Evolutionary conservation across 2,329 filamentous ascomycete genomes (phyloP).

Genomic region (Claviceps sp.): DNA sequence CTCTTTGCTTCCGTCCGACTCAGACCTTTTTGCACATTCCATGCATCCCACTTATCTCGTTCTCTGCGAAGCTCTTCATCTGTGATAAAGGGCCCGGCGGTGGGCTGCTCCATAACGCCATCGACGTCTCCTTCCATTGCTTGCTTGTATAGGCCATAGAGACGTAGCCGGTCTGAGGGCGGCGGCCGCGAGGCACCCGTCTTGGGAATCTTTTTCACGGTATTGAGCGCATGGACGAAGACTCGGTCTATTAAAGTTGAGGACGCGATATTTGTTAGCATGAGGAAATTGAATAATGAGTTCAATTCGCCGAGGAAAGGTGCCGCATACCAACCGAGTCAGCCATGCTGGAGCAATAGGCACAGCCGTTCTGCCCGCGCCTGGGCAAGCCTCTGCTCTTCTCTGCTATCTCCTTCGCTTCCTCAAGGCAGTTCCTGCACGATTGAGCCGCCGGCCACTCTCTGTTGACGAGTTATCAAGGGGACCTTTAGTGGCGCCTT

Average conservation of each 20-base stretch:
- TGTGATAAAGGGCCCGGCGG: constrained; percentile 30
- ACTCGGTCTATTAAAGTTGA: constrained; percentile 59
- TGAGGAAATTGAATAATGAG: background rate
- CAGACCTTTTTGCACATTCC: constrained; percentile 76
- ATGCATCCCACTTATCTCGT: constrained; percentile 78
- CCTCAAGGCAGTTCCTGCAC: background rate
- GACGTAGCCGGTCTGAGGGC: constrained; percentile 67
- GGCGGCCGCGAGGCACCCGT: constrained; percentile 85
- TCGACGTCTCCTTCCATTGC: constrained; percentile 97
- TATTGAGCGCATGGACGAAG: constrained; percentile 97
- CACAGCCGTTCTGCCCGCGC: background rate
- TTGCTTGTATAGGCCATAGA: constrained; percentile 98
- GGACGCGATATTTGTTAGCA: constrained; percentile 4
- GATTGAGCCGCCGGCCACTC: background rate
- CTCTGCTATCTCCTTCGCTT: background rate
- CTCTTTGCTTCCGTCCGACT: constrained; percentile 87
- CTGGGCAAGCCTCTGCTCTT: background rate
- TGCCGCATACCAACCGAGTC: constrained; percentile 25
- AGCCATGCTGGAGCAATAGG: constrained; percentile 15
- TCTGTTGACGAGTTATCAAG: background rate
- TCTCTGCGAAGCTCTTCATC: constrained; percentile 44
- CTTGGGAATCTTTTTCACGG: constrained; percentile 92
- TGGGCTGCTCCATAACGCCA: constrained; percentile 79
- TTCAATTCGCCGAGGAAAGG: background rate
- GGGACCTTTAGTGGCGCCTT: background rate